phyloP scores from a whole-genome alignment of 1,284 basidiomycete species.

The Malassezia globosa region DNA sequence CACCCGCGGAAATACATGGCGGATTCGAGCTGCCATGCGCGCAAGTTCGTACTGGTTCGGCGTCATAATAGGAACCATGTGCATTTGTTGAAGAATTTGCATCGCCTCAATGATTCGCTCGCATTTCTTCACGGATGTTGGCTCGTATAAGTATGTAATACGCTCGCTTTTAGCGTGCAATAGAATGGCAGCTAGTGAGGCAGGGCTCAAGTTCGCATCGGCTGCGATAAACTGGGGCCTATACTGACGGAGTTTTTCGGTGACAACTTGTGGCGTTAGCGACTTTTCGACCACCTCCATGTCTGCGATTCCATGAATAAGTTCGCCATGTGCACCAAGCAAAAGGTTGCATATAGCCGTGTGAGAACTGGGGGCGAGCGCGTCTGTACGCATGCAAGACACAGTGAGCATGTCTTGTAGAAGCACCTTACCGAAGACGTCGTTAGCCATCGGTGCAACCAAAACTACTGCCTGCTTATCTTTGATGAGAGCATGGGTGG shows the following conservation, averaged over 20 bases:
- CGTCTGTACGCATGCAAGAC: conserved; percentile 68
- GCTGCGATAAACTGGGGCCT: conserved; percentile 60
- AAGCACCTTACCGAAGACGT: conserved; percentile 51
- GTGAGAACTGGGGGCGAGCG: conserved; percentile 50
- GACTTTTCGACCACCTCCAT: conserved; percentile 53
- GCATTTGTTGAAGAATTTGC: conserved; percentile 14
- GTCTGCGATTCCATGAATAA: conserved; percentile 77
- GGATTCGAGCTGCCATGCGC: neutral
- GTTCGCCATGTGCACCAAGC: conserved; percentile 60
- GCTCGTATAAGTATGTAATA: conserved; percentile 52
- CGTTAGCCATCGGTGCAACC: conserved; percentile 48
- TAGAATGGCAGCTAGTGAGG: conserved; percentile 55
- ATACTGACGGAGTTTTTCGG: conserved; percentile 45
- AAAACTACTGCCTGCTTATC: conserved; percentile 41
- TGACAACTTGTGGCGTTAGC: conserved; percentile 22
- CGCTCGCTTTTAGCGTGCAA: conserved; percentile 6
- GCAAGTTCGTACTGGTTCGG: conserved; percentile 11
- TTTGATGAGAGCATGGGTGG: conserved; percentile 58
- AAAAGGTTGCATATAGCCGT: conserved; percentile 67
- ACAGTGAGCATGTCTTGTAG: conserved; percentile 53
- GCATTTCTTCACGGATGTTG: conserved; percentile 74
- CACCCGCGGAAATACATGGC: neutral
- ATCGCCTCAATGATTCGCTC: conserved; percentile 56
- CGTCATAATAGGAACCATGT: conserved; percentile 40
- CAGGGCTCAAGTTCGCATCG: conserved; percentile 66